Percentiles rank a stretch among this genome's conserved stretches.
Evolutionary conservation across 2,329 filamentous ascomycete genomes (phyloP).

Genomic region (Colletotrichum lini): DNA sequence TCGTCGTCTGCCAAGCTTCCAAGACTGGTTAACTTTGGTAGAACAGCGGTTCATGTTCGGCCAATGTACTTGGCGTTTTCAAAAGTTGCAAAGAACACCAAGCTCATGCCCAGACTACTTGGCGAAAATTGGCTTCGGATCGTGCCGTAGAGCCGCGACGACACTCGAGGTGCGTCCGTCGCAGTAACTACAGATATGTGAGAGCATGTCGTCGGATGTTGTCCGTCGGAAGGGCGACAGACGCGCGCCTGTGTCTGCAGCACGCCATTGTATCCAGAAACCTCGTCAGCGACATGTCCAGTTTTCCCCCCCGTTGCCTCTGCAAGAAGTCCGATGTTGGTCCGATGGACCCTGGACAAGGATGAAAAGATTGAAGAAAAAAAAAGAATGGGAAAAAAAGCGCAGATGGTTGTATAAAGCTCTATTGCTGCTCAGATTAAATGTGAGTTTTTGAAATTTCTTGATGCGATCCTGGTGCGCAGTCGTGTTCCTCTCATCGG

Average conservation of each 20-base stretch:
- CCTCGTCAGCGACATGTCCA: conserved; percentile 33
- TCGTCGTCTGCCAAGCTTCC: background rate
- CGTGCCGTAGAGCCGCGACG: conserved; percentile 12
- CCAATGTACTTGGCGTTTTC: background rate
- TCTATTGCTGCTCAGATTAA: background rate
- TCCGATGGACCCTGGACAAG: conserved; percentile 9
- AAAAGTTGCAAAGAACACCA: background rate
- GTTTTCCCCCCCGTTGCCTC: background rate
- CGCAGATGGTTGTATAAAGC: conserved; percentile 15
- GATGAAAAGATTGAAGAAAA: background rate
- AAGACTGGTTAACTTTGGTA: background rate
- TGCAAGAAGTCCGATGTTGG: conserved; percentile 14
- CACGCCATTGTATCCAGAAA: conserved; percentile 36
- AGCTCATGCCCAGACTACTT: conserved; percentile 13
- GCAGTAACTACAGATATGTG: no score
- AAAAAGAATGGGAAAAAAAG: no score
- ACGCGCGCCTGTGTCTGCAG: conserved; percentile 2
- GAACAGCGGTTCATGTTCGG: background rate
- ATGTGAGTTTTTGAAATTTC: background rate
- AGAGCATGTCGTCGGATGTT: conserved; percentile 16
- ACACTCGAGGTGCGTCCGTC: no score
- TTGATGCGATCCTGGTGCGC: background rate
- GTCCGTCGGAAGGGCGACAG: background rate
- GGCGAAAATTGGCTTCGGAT: background rate
- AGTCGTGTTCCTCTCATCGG: background rate